A percentile compares a stretch with the other conserved stretches of the same genome.
phyloP scores from a whole-genome alignment of 2,329 filamentous ascomycete species.

The Colletotrichum sp. region DNA sequence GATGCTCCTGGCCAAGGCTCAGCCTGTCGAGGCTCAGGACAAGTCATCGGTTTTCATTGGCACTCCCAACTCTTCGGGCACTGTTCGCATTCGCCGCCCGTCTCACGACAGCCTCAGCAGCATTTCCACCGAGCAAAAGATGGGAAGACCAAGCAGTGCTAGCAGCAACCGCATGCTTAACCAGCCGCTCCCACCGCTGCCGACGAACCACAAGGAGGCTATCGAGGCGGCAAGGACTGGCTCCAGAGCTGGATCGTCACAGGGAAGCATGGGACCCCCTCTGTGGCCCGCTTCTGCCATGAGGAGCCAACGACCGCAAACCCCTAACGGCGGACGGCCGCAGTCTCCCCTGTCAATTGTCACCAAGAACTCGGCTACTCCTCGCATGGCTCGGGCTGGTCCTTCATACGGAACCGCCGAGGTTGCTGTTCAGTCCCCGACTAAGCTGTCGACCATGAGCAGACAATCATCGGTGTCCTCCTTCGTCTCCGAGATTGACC shows the following conservation, averaged over 20 bases:
- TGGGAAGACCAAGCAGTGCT: constrained; percentile 72
- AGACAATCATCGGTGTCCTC: constrained; percentile 91
- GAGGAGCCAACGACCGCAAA: constrained; percentile 60
- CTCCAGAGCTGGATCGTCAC: constrained; percentile 61
- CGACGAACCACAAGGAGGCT: constrained; percentile 79
- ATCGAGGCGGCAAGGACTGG: constrained; percentile 79
- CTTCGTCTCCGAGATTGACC: constrained; percentile 92
- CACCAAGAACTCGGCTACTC: constrained; percentile 63
- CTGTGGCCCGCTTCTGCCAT: constrained; percentile 77
- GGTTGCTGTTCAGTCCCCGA: constrained; percentile 48
- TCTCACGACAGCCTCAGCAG: constrained; percentile 58
- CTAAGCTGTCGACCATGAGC: constrained; percentile 45
- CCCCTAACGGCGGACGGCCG: constrained; percentile 59
- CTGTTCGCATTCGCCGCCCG: constrained; percentile 45
- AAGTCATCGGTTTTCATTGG: constrained; percentile 37
- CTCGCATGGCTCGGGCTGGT: constrained; percentile 52
- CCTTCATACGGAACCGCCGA: constrained; percentile 49
- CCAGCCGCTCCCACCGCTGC: constrained; percentile 71
- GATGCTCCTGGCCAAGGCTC: constrained; percentile 64
- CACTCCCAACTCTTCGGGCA: constrained; percentile 43
- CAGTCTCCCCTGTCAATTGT: constrained; percentile 46
- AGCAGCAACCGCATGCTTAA: constrained; percentile 62
- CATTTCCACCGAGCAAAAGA: constrained; percentile 26
- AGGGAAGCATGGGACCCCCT: constrained; percentile 81
- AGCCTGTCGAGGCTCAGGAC: constrained; percentile 33